phyloP scores from a whole-genome alignment of 2,329 filamentous ascomycete genomes.

The Periconia sp. region DNA sequence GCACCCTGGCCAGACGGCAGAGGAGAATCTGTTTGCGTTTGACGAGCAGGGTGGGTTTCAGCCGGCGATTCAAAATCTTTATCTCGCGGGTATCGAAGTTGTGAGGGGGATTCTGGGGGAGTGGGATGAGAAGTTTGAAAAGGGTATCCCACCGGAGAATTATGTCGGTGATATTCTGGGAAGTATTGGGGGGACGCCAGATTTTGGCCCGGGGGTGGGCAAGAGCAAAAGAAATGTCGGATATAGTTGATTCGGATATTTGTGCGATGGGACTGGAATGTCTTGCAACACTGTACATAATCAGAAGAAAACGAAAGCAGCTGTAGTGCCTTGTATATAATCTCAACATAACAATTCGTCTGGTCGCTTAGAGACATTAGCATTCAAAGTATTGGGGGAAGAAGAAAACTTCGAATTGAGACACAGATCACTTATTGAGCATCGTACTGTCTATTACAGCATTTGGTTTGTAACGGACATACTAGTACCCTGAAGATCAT shows the following conservation, averaged over 20 bases:
- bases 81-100: constrained; percentile 64
- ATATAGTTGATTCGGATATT: neutral
- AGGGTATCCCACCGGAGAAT: constrained; percentile 60
- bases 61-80: constrained; percentile 68
- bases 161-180: constrained; percentile 74
- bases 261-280: too few relatives aligned
- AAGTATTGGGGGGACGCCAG: constrained; percentile 64
- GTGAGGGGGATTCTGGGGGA: constrained; percentile 61
- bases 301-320: too few relatives aligned
- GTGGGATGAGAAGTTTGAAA: constrained; percentile 61
- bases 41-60: constrained; percentile 64
- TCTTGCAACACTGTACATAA: too few relatives aligned
- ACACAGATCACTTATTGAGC: too few relatives aligned
- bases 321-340: too few relatives aligned
- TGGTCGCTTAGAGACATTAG: too few relatives aligned
- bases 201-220: constrained; percentile 59
- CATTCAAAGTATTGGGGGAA: too few relatives aligned
- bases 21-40: constrained; percentile 59
- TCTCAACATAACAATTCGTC: too few relatives aligned
- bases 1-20: constrained; percentile 57
- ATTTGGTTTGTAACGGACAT: too few relatives aligned
- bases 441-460: too few relatives aligned
- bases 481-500: constrained; percentile 5
- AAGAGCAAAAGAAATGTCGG: neutral
- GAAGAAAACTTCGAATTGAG: too few relatives aligned